Evolutionary conservation across 2,329 filamentous ascomycete species (phyloP), one percentile per base, ranked within the genome.

Genomic region (Esteya vermicola): DNA sequence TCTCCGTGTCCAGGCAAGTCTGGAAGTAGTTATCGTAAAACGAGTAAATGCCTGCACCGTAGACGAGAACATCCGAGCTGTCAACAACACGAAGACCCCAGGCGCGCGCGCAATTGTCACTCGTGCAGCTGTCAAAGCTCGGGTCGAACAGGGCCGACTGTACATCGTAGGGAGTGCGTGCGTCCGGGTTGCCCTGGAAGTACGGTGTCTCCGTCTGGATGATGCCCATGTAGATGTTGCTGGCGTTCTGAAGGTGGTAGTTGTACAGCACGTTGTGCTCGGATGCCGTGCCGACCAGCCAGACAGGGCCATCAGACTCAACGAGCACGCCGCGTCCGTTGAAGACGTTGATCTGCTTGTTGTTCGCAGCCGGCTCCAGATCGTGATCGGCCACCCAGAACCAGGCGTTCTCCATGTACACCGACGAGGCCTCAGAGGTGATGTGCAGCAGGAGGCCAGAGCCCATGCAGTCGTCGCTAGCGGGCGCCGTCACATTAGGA

Each of bases 361-460:
- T 75, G 55, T 81, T 73, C 52, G 81, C 78, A 9, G 59, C 47
- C 12, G 76, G 69, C 56, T 94, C 88, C 20, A 94, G 78, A 55
- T 93, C 84, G 64, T 94, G 86, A 57, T 94, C 86, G 3, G 86
- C 77, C 35, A 85, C 81, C 85, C 86, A 93, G 58, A 84, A 79
- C 84, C 85, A 93, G 35, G 70, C 77, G 63, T 93, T 93, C 65
- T 95, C 88, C 33, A 93, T 65, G 62, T 93, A 93, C 34, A 75
- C 74, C 49, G 47, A 48, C 33, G 75, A 80, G 38, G 72, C 70
- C 26, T 65, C 55, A n/a, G 59, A 43, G 3, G 77, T 81, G 38
- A 83, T 54, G 56, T 83, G 78, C 31, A 83, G 59, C 48, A 84
- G 61, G 55, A 82, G 57, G 58, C 85, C 91, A 21, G 83, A 73